Conservation (phyloP, 257 asterid species). For the Coffea canephora region DNA sequence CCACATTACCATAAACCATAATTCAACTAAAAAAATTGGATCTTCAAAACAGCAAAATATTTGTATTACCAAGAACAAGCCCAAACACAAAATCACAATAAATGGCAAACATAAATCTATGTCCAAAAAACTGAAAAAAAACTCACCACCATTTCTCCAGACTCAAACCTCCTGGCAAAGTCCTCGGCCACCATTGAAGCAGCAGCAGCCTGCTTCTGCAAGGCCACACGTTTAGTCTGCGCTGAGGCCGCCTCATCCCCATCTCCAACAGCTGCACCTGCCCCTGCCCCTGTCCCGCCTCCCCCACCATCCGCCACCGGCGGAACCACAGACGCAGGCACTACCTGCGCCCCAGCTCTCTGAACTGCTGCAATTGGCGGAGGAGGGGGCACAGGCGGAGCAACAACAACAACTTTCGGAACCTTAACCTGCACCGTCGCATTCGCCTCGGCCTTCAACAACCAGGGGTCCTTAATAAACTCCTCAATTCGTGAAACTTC, state of each 20-base stretch:
- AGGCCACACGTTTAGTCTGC: constrained; percentile 71
- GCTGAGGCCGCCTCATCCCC: constrained; percentile 64
- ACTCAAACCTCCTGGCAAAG: constrained; percentile 72
- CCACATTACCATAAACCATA: too few relatives aligned
- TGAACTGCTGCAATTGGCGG: constrained; percentile 22
- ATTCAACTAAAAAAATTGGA: too few relatives aligned
- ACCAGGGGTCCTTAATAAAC: constrained; percentile 86
- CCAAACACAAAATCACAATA: too few relatives aligned
- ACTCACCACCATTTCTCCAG: constrained; percentile 80
- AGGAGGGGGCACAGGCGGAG: constrained; percentile 37
- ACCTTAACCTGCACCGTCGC: constrained; percentile 83
- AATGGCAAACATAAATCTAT: too few relatives aligned
- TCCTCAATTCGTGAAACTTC: constrained; percentile 73
- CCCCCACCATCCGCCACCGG: not conserved
- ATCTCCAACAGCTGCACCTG: constrained; percentile 54
- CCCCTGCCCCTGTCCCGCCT: constrained; percentile 26
- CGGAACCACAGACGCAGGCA: not conserved
- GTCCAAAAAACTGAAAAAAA: not conserved
- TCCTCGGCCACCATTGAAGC: constrained; percentile 85
- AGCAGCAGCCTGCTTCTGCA: constrained; percentile 92
- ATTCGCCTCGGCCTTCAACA: constrained; percentile 59
- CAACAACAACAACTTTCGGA: constrained; percentile 64
- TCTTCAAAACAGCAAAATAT: too few relatives aligned
- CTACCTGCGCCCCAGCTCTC: constrained; percentile 6
- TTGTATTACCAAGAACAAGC: too few relatives aligned